Percentiles rank a stretch among this genome's conserved stretches.
These are phyloP conservation scores for Chytriomyces hyalinus DNA, from an alignment of 192 early-diverging fungal species.

Conservation along the genomic window DNA sequence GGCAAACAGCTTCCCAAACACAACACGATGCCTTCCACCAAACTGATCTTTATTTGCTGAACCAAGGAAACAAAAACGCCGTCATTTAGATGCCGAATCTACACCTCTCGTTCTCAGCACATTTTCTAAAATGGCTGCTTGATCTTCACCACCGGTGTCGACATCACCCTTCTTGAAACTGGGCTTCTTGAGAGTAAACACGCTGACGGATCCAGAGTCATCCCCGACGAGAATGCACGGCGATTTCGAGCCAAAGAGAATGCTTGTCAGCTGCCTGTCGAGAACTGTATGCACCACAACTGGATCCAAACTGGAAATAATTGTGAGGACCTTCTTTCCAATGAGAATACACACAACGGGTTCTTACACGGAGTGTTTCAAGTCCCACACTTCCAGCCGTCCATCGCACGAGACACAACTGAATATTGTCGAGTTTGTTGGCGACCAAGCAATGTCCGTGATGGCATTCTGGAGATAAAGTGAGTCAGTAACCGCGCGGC, in stretches of 20 bases:
- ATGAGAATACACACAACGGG: too few species aligned
- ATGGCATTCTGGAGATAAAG: constrained; percentile 47
- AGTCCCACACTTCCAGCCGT: constrained; percentile 67
- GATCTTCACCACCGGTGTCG: background rate
- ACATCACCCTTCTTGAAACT: background rate
- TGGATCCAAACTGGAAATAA: constrained; percentile 57
- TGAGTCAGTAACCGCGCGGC: background rate
- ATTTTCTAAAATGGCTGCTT: background rate
- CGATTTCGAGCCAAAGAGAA: constrained; percentile 54
- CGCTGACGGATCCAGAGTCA: constrained; percentile 61
- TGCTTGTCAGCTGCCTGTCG: constrained; percentile 59
- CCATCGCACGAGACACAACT: constrained; percentile 63
- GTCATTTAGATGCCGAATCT: background rate
- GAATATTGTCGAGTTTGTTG: constrained; percentile 57
- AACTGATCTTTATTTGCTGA: too few species aligned
- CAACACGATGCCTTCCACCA: too few species aligned
- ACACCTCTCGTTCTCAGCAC: background rate
- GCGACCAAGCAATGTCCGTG: constrained; percentile 63
- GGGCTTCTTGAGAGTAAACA: constrained; percentile 58
- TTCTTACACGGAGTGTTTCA: constrained; percentile 59
- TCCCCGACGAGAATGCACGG: constrained; percentile 64
- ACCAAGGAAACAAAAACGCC: too few species aligned
- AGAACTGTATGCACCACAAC: constrained; percentile 62
- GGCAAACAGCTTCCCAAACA: too few species aligned
- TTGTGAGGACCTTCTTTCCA: background rate